A percentile compares a stretch with the other conserved stretches of the same genome.
These are phyloP conservation scores for Lentithecium fluviatile DNA, from an alignment of 495 filamentous ascomycete species.

Conservation along the genomic window DNA sequence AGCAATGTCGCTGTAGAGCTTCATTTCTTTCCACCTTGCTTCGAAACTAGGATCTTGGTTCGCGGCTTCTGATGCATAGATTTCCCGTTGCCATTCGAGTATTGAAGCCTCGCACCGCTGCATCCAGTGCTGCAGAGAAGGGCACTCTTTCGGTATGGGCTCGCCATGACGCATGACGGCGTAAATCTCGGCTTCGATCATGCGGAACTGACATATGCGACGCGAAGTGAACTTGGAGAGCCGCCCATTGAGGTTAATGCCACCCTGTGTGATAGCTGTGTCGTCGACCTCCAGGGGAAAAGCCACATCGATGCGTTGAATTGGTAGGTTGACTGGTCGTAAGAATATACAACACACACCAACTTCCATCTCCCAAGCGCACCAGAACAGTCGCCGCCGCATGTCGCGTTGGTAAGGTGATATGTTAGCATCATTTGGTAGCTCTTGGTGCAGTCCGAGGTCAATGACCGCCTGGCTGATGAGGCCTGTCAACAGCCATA, in stretches of 20 bases:
- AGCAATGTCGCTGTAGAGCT: slow-evolving; percentile 22
- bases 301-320: slow-evolving; percentile 8
- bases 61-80: slow-evolving; percentile 9
- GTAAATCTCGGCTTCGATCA: slow-evolving; percentile 27
- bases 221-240: slow-evolving; percentile 23
- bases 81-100: slow-evolving; percentile 13
- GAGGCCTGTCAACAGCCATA: slow-evolving; percentile 30
- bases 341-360: slow-evolving; percentile 19
- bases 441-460: slow-evolving; percentile 26
- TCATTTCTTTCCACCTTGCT: slow-evolving; percentile 25
- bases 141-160: slow-evolving; percentile 19
- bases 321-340: slow-evolving; percentile 22
- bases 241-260: slow-evolving; percentile 3
- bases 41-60: slow-evolving; percentile 16
- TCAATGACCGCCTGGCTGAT: slow-evolving; percentile 31
- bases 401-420: slow-evolving; percentile 19
- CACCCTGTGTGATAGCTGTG: slow-evolving; percentile 8
- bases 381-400: slow-evolving; percentile 26
- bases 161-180: slow-evolving; percentile 19
- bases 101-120: slow-evolving; percentile 3
- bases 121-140: slow-evolving; percentile 21
- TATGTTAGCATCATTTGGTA: slow-evolving; percentile 15
- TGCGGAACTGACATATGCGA: slow-evolving; percentile 16
- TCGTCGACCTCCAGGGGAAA: slow-evolving; percentile 26
- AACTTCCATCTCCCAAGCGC: slow-evolving; percentile 31